Percentiles rank a stretch among this genome's conserved stretches.
These are phyloP conservation scores for Inga leiocalycina DNA, from an alignment of 306 rosid species.

Conservation along the genomic window DNA sequence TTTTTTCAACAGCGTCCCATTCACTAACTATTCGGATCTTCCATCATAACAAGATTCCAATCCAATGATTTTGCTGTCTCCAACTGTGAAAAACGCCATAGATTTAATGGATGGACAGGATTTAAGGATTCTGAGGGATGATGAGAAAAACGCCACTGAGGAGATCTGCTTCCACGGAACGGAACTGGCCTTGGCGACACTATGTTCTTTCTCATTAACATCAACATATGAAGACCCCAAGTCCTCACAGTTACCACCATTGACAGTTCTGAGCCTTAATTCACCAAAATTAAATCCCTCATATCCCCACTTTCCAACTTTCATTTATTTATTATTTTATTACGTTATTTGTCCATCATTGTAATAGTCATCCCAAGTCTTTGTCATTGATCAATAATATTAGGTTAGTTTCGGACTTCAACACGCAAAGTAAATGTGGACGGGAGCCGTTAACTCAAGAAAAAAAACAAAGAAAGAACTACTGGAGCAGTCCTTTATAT, in stretches of 20 bases:
- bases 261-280: slow-evolving; percentile 77
- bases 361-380: too few relatives aligned
- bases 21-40: slow-evolving; percentile 83
- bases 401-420: too few relatives aligned
- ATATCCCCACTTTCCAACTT: not conserved
- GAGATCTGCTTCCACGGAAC: slow-evolving; percentile 24
- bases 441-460: too few relatives aligned
- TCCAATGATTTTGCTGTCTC: slow-evolving; percentile 68
- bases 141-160: too few relatives aligned
- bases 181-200: slow-evolving; percentile 36
- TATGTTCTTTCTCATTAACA: slow-evolving; percentile 41
- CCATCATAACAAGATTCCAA: too few relatives aligned
- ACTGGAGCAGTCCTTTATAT: not conserved
- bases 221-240: slow-evolving; percentile 38
- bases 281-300: slow-evolving; percentile 65
- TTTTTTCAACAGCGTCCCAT: slow-evolving; percentile 5
- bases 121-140: too few relatives aligned
- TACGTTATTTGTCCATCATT: too few relatives aligned
- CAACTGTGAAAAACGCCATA: slow-evolving; percentile 42
- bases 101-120: not conserved
- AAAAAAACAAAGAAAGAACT: too few relatives aligned
- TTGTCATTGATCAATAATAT: too few relatives aligned
- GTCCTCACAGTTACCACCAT: slow-evolving; percentile 44
- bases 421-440: too few relatives aligned
- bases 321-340: too few relatives aligned